Evolutionary conservation across 441 rosid genomes (phyloP).

Genomic region (Adansonia madagascariensis): DNA sequence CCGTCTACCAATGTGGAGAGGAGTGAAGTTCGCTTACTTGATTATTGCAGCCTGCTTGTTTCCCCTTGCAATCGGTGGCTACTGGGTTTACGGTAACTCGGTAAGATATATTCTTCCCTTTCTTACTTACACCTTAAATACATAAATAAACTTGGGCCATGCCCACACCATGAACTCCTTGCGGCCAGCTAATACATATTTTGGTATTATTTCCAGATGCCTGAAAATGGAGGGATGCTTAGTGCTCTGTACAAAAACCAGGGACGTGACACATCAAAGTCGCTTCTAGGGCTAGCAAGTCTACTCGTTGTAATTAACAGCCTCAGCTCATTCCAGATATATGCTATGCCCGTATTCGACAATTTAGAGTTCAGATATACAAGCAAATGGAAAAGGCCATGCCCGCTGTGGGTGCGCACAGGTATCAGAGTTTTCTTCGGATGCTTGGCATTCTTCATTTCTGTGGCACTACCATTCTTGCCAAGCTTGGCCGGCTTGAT

Average conservation of each 20-base stretch:
- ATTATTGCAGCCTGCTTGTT: constrained; percentile 56
- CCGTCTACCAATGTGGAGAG: constrained; percentile 62
- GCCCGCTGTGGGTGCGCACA: constrained; percentile 54
- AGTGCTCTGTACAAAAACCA: constrained; percentile 47
- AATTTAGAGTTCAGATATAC: constrained; percentile 54
- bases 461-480: constrained; percentile 60
- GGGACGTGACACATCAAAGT: constrained; percentile 38
- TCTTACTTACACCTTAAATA: background rate
- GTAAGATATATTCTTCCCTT: constrained; percentile 31
- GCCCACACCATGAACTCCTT: background rate
- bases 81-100: constrained; percentile 58
- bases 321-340: constrained; percentile 62
- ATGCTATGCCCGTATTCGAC: constrained; percentile 68
- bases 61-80: constrained; percentile 59
- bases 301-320: constrained; percentile 55
- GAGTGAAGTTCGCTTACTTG: constrained; percentile 54
- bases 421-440: constrained; percentile 50
- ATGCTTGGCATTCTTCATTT: constrained; percentile 47
- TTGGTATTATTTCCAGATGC: constrained; percentile 36
- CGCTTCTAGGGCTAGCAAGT: constrained; percentile 45
- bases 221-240: constrained; percentile 45
- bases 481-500: constrained; percentile 60
- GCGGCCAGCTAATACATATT: background rate
- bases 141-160: background rate
- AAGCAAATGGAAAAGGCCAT: constrained; percentile 46